phyloP scores from a whole-genome alignment of 1,139 yeast species.

The Saccharomyces hybrid region DNA sequence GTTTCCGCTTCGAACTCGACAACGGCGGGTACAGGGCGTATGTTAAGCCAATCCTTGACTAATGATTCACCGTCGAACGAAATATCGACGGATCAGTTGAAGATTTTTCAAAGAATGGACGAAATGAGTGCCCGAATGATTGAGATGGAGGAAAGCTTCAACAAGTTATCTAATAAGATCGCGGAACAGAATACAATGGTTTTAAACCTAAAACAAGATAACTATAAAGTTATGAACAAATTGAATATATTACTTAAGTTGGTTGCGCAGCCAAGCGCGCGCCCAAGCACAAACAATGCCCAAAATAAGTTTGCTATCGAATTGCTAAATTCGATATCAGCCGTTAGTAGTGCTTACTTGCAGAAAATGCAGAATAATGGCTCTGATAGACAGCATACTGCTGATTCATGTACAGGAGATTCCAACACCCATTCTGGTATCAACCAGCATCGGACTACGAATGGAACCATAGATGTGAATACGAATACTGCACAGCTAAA shows the following conservation, averaged over 20 bases:
- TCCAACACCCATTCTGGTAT: not conserved
- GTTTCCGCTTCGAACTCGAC: not conserved
- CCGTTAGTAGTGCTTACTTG: constrained; percentile 23
- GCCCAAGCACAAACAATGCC: not conserved
- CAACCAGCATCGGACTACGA: not conserved
- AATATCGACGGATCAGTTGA: constrained; percentile 4
- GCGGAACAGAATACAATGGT: constrained; percentile 14
- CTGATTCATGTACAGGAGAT: not conserved
- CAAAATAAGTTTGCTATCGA: constrained; percentile 20
- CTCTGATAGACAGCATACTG: not conserved
- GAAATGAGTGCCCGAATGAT: constrained; percentile 27
- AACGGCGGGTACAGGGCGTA: not conserved
- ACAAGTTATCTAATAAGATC: constrained; percentile 18
- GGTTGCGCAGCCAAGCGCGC: constrained; percentile 4
- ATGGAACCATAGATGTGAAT: constrained; percentile 1
- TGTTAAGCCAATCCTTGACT: not conserved
- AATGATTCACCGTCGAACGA: not conserved
- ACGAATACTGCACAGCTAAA: not conserved
- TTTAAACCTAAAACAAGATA: constrained; percentile 1
- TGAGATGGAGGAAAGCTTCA: constrained; percentile 27
- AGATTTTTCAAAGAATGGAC: constrained; percentile 28
- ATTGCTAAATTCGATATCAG: constrained; percentile 25
- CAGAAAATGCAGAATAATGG: constrained; percentile 9
- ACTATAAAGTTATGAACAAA: constrained; percentile 1
- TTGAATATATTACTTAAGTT: constrained; percentile 4